Evolutionary conservation across 345 rosid species (phyloP).

Genomic region (Nephelium lappaceum): DNA sequence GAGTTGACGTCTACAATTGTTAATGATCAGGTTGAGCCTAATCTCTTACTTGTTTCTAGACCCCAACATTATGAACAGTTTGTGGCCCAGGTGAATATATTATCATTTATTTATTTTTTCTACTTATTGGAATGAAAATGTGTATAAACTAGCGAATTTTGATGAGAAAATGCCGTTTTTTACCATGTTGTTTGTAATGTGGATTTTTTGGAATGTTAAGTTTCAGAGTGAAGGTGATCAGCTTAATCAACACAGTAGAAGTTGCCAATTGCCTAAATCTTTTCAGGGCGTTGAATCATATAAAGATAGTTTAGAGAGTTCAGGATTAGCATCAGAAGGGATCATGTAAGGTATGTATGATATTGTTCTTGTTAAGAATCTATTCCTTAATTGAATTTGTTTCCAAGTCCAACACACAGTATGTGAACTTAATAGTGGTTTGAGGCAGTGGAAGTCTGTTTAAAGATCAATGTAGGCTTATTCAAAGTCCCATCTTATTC

Average conservation of each 20-base stretch:
- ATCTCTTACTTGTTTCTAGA: constrained; percentile 10
- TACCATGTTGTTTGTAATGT: neutral
- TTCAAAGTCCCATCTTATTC: neutral
- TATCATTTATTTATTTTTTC: too few relatives aligned
- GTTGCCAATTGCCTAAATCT: constrained; percentile 14
- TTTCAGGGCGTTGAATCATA: constrained; percentile 14
- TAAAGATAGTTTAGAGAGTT: constrained; percentile 8
- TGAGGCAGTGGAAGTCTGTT: neutral
- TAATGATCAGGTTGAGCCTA: constrained; percentile 14
- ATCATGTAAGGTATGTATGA: constrained; percentile 9
- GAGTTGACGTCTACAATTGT: constrained; percentile 5
- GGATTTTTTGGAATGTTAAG: constrained; percentile 13
- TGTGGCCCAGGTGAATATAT: constrained; percentile 16
- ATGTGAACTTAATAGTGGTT: neutral
- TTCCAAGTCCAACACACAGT: neutral
- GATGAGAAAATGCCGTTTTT: neutral
- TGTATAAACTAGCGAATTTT: neutral
- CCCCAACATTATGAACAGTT: constrained; percentile 4
- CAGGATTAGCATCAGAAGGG: constrained; percentile 1
- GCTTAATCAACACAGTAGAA: constrained; percentile 3
- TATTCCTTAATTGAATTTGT: neutral
- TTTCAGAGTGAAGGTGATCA: constrained; percentile 27
- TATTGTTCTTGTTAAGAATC: neutral
- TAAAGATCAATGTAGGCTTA: neutral
- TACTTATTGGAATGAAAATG: neutral